phyloP scores from a whole-genome alignment of 2,329 filamentous ascomycete genomes.

The Dactylellina sp. region DNA sequence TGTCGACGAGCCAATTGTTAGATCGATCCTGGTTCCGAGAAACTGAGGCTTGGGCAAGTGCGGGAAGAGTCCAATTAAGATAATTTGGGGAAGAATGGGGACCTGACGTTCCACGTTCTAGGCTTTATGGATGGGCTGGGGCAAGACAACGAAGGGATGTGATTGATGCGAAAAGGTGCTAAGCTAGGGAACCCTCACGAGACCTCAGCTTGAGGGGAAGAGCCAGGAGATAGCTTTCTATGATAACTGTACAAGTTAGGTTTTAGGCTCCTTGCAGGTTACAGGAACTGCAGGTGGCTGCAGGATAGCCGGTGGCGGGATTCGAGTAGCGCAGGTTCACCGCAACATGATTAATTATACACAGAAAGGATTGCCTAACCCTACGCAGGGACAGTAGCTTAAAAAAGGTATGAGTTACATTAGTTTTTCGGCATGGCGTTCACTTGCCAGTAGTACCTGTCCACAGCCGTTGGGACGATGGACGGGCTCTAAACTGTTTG shows the following conservation, averaged over 20 bases:
- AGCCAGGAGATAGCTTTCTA: conserved; percentile 35
- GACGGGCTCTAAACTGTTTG: conserved; percentile 35
- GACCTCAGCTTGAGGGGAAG: conserved; percentile 1
- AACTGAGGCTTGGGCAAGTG: conserved; percentile 36
- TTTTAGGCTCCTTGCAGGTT: conserved; percentile 43
- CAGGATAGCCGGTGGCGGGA: conserved; percentile 36
- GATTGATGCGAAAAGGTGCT: conserved; percentile 8
- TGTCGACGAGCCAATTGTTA: conserved; percentile 7
- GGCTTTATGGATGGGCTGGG: conserved; percentile 23
- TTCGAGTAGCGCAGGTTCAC: conserved; percentile 36
- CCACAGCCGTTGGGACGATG: conserved; percentile 24
- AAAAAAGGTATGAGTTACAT: conserved; percentile 35
- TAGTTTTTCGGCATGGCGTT: conserved; percentile 51
- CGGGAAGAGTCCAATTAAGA: conserved; percentile 28
- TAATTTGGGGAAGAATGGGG: conserved; percentile 51
- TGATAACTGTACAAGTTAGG: conserved; percentile 28
- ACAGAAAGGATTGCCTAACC: neutral
- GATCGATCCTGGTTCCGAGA: conserved; percentile 8
- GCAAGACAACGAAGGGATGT: conserved; percentile 20
- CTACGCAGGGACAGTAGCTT: neutral
- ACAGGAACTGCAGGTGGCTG: conserved; percentile 38
- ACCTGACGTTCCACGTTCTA: conserved; percentile 42
- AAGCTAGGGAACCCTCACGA: conserved; percentile 12
- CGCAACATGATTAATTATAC: neutral
- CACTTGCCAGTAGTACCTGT: conserved; percentile 32